Evolutionary conservation across 2,329 filamentous ascomycete genomes (phyloP), one percentile per base, ranked within the genome.

Genomic region (Pestalotiopsis sp.): DNA sequence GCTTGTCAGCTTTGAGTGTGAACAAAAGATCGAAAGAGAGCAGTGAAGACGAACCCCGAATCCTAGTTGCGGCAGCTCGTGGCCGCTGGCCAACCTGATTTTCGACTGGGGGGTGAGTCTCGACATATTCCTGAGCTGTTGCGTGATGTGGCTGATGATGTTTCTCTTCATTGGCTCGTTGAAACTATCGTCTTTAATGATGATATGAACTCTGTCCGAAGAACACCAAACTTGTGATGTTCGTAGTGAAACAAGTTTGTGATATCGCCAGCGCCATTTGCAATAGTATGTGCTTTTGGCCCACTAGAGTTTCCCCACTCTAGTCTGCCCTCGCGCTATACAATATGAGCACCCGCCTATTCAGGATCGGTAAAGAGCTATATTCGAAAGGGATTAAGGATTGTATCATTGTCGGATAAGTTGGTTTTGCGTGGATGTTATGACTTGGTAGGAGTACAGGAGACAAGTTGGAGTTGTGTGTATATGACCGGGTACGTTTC

Each of bases 71-170:
- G 86, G 86, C 2, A 88, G 80, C 65, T 84, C 81, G 69, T 85
- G 80, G 71, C 86, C 86, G 74, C 83, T 88, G 73, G 83, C 84
- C 67, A 88, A 81, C 80, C 86, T 88, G 73, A 83, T 71, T 17
- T 80, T 82, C 6, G 84, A 86, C 59, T 81, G 75, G 68, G 87
- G 76, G 11, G 71, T 82, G 67, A 86, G 79, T 39, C 82, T 73
- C 3, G 84, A 76, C 85, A 88, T 88, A 62, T 71, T 82, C 65
- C 68, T 60, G 17, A 9, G n/a, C 14, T 35, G n/a, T 20, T 39
- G 58, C 14, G n/a, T 20, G 5, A 61, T 6, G n/a, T 35, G 58
- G 26, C 58, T 30, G n/a, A 39, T 4, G 4, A 61, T 17, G 2
- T 4, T 20, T 17, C 30, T 61, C 17, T 39, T 35, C 58, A 61